Evolutionary conservation across 352 stramenopile genomes (phyloP).

Genomic region (Phytophthora rubi): DNA sequence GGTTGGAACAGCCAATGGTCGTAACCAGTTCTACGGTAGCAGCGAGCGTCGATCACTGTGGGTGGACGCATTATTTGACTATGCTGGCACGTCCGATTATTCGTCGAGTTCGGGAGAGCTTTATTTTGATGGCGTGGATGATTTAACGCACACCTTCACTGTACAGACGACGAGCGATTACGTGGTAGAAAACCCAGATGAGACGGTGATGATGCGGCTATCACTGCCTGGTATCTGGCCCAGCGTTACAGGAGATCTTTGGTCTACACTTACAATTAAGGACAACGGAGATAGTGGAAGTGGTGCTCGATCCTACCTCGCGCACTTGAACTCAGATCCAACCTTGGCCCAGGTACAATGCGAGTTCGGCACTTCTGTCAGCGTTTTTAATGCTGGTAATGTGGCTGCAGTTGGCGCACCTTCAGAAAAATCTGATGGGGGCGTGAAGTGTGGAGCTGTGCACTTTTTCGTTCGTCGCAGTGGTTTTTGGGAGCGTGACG

Average conservation of each 20-base stretch:
- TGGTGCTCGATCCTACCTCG: slow-evolving; percentile 69
- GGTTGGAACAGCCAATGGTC: slow-evolving; percentile 86
- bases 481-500: slow-evolving; percentile 75
- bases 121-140: slow-evolving; percentile 65
- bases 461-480: slow-evolving; percentile 72
- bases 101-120: slow-evolving; percentile 61
- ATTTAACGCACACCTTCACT: slow-evolving; percentile 61
- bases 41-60: slow-evolving; percentile 75
- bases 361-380: slow-evolving; percentile 60
- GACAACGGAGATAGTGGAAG: slow-evolving; percentile 93
- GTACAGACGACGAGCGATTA: slow-evolving; percentile 91
- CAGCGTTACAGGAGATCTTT: slow-evolving; percentile 86
- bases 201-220: slow-evolving; percentile 90
- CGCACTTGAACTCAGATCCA: slow-evolving; percentile 54
- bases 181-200: slow-evolving; percentile 92
- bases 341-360: slow-evolving; percentile 43
- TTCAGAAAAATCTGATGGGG: slow-evolving; percentile 41
- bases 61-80: slow-evolving; percentile 89
- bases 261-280: slow-evolving; percentile 86
- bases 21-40: slow-evolving; percentile 93
- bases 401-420: slow-evolving; percentile 74
- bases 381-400: slow-evolving; percentile 69
- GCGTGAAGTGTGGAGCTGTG: slow-evolving; percentile 59
- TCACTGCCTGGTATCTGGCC: slow-evolving; percentile 94
- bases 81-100: slow-evolving; percentile 91